Evolutionary conservation across 1,284 basidiomycete species (phyloP).

Genomic region (Cryptococcus neoformans): DNA sequence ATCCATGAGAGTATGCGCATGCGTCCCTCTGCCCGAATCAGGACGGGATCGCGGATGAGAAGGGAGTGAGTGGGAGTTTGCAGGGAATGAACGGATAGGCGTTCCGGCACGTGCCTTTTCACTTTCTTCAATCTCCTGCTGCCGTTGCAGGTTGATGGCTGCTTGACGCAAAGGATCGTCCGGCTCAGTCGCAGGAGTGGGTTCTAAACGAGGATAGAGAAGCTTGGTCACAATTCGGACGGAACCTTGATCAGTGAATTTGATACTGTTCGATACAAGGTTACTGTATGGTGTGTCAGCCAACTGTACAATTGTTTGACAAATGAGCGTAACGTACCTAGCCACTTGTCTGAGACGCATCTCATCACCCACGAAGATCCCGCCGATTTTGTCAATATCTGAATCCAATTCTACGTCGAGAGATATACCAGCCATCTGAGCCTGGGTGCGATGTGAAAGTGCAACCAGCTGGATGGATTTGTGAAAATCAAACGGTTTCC

Average conservation of each 20-base stretch:
- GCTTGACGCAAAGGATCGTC: slow-evolving; percentile 32
- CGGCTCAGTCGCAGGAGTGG: slow-evolving; percentile 27
- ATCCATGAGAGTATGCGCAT: slow-evolving; percentile 8
- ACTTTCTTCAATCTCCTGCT: slow-evolving; percentile 24
- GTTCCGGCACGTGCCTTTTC: slow-evolving; percentile 2
- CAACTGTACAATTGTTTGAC: too few relatives aligned
- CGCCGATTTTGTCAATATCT: slow-evolving; percentile 64
- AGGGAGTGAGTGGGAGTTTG: neutral
- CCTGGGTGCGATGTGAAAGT: slow-evolving; percentile 69
- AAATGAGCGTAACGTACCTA: slow-evolving; percentile 52
- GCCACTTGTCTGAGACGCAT: slow-evolving; percentile 75
- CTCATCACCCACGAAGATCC: slow-evolving; percentile 53
- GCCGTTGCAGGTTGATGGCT: slow-evolving; percentile 23
- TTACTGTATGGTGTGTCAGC: slow-evolving; percentile 29
- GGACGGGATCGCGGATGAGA: neutral
- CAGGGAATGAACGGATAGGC: neutral
- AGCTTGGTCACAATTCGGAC: slow-evolving; percentile 46
- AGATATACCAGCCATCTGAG: slow-evolving; percentile 65
- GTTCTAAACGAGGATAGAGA: slow-evolving; percentile 37
- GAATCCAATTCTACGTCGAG: slow-evolving; percentile 69
- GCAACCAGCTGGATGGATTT: slow-evolving; percentile 76
- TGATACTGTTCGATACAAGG: slow-evolving; percentile 52
- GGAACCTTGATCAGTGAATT: slow-evolving; percentile 68
- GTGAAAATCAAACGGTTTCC: slow-evolving; percentile 75
- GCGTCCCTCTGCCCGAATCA: neutral